phyloP scores from a whole-genome alignment of 495 filamentous ascomycete species.

The Jackrogersella multiformis region DNA sequence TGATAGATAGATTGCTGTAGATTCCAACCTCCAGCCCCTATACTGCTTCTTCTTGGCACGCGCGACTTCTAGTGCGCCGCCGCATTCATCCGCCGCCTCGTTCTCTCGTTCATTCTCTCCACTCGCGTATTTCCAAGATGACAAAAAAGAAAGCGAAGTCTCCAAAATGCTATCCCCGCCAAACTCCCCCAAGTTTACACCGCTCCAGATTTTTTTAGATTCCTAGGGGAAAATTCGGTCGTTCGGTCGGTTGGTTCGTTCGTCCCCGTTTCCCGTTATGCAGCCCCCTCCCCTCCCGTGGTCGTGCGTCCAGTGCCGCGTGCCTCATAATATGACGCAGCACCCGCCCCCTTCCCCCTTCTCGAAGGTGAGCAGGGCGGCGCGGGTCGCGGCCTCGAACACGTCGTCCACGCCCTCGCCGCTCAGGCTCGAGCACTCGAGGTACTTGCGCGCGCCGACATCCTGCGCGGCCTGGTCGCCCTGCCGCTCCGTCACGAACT shows the following conservation, averaged over 20 bases:
- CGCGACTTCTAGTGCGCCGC: conserved; percentile 4
- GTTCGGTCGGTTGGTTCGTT: too few species aligned
- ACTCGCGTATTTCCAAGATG: background rate
- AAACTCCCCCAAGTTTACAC: conserved; percentile 17
- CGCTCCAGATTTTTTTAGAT: conserved; percentile 20
- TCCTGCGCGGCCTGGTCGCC: conserved; percentile 82
- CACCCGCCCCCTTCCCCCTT: conserved; percentile 83
- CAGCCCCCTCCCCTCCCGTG: background rate
- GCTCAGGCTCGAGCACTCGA: conserved; percentile 96
- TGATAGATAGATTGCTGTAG: conserved; percentile 16
- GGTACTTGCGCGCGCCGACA: conserved; percentile 92
- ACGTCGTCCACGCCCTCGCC: conserved; percentile 99
- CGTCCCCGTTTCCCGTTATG: background rate
- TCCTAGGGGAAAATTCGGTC: background rate
- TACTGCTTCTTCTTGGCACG: background rate
- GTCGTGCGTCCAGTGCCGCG: background rate
- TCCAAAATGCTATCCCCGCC: conserved; percentile 10
- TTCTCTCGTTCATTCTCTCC: background rate
- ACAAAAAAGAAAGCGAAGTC: conserved; percentile 16
- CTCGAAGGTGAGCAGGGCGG: conserved; percentile 91
- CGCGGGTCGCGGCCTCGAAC: conserved; percentile 95
- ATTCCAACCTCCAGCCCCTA: background rate
- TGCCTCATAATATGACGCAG: conserved; percentile 86
- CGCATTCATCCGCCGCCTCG: background rate
- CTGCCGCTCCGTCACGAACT: conserved; percentile 82